Percentiles rank a stretch among this genome's conserved stretches.
Conservation (phyloP, 352 stramenopile genomes). For the Blastocystis sp. region DNA sequence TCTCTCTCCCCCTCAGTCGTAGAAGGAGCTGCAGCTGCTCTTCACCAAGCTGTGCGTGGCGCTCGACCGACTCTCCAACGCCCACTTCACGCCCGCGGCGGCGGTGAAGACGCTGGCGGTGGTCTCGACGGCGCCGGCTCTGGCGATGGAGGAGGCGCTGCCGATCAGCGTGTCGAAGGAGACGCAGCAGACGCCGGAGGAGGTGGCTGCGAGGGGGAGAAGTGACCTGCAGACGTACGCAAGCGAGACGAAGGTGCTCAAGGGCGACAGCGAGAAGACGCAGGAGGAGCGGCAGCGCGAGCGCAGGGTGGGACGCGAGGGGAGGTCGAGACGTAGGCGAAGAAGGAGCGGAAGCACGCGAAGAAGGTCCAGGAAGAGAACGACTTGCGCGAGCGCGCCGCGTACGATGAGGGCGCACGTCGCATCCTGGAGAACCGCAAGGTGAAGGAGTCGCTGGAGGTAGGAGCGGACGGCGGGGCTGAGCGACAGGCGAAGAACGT, state of each 20-base stretch:
- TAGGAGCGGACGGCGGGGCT: neutral
- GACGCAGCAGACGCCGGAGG: conserved; percentile 59
- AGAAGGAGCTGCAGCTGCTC: conserved; percentile 75
- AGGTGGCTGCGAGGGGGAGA: conserved; percentile 56
- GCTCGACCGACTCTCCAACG: conserved; percentile 78
- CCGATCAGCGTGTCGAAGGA: conserved; percentile 57
- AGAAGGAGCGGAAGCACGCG: neutral
- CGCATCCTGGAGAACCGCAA: conserved; percentile 51
- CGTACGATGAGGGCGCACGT: conserved; percentile 36
- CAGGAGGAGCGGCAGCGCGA: conserved; percentile 17
- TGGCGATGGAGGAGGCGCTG: conserved; percentile 61
- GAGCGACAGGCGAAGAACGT: conserved; percentile 48
- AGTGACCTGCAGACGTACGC: neutral
- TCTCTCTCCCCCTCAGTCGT: neutral
- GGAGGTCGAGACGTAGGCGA: neutral
- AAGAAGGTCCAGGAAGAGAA: conserved; percentile 33
- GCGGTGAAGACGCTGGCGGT: conserved; percentile 66
- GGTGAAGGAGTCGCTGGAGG: conserved; percentile 22
- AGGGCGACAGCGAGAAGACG: conserved; percentile 11
- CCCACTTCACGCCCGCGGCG: conserved; percentile 78
- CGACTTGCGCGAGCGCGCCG: conserved; percentile 19
- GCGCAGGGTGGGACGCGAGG: neutral
- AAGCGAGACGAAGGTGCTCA: neutral
- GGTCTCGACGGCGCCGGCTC: neutral
- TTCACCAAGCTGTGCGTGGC: conserved; percentile 77